phyloP scores from a whole-genome alignment of 2,329 filamentous ascomycete genomes.

The Piedraia hortae region DNA sequence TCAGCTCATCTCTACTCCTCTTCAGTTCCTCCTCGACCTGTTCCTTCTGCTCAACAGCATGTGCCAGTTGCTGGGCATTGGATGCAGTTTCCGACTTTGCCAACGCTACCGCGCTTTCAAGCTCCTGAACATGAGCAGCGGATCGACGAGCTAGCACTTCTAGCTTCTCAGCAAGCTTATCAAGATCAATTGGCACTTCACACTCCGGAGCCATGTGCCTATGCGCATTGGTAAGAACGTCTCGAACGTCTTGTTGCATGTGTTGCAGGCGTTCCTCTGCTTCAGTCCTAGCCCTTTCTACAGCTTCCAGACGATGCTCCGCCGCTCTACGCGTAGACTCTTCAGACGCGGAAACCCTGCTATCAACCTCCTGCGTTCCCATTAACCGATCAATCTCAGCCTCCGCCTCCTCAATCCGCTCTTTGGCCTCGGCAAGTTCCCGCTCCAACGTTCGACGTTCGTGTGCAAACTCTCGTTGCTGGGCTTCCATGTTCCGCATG shows the following conservation, averaged over 20 bases:
- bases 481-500: slow-evolving; percentile 76
- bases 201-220: slow-evolving; percentile 13
- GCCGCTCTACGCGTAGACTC: slow-evolving; percentile 34
- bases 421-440: slow-evolving; percentile 50
- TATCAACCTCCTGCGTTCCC: slow-evolving; percentile 62
- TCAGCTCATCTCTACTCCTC: slow-evolving; percentile 13
- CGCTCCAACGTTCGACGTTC: slow-evolving; percentile 62
- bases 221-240: slow-evolving; percentile 13
- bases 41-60: too few species aligned
- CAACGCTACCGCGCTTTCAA: slow-evolving; percentile 19
- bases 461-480: slow-evolving; percentile 64
- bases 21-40: slow-evolving; percentile 13
- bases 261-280: slow-evolving; percentile 17
- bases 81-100: slow-evolving; percentile 21
- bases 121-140: slow-evolving; percentile 17
- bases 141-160: slow-evolving; percentile 19
- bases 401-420: slow-evolving; percentile 63
- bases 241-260: slow-evolving; percentile 21
- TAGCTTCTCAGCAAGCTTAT: slow-evolving; percentile 15
- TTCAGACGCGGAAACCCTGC: slow-evolving; percentile 34
- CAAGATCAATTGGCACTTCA: slow-evolving; percentile 13
- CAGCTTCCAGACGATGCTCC: slow-evolving; percentile 20
- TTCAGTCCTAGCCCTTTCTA: slow-evolving; percentile 7
- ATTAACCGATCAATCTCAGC: slow-evolving; percentile 71
- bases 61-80: too few species aligned